Evolutionary conservation across 225 moss, liverwort and hornwort species (phyloP), one percentile per base, ranked within the genome.

Genomic region (Anthoceros angustus): DNA sequence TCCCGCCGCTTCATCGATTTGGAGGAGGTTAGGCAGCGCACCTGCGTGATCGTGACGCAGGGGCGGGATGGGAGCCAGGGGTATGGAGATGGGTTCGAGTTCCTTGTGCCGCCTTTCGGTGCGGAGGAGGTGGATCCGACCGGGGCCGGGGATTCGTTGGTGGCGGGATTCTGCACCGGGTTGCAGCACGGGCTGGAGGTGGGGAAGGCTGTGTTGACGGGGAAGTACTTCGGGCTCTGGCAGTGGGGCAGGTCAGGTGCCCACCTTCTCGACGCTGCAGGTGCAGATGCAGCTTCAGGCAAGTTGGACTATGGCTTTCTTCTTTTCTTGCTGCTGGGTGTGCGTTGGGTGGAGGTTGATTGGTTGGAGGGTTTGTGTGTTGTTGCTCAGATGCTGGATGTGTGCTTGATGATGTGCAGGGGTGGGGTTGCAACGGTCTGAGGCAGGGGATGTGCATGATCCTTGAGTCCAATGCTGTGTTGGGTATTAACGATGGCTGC

Each of bases 141-240:
- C 7, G 98, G 98, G 67, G 98, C 98, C 50, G 92, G 98, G 64
- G 98, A 98, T 69, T 86, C 91, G 73, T 92, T 98, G 70, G 71
- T 98, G 81, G 92, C 98, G 45, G 98, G 98, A 12, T 92, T 98
- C 50, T 87, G 91, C 66, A 91, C 92, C 50, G 98, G 91, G 20
- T 76, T 98, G 42, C 84, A 80, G 68, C 80, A 82, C 73, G 91
- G 98, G 20, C 80, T 92, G 61, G 79, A 88, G 9, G 87, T 89
- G 16, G 88, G 88, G 42, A 83, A 92, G 71, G 88, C 92, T 42
- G 92, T 88, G 65, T 74, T 85, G 16, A 84, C 91, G 91, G 91
- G 92, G 24, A 98, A 98, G 64, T 98, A 87, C 74, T 98, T 98
- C 46, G 92, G 65, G 88, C 85, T 63, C 81, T 92, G 69, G 88